Percentiles rank a stretch among this genome's conserved stretches.
Evolutionary conservation across 208 protist species (phyloP).

Genomic region (Trypanosomatidae sp.): DNA sequence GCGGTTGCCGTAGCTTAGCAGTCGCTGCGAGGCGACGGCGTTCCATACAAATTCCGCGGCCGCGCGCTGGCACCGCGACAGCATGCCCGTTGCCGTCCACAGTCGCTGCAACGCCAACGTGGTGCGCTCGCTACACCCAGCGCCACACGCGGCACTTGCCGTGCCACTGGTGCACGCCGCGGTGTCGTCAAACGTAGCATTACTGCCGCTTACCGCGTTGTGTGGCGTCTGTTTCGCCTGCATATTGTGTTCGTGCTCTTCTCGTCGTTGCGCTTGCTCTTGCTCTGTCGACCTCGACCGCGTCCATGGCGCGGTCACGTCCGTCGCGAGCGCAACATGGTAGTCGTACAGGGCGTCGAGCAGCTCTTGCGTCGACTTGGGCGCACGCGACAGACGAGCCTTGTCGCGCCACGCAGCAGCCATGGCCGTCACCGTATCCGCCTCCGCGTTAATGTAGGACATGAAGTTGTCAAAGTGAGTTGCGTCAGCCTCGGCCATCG

Average conservation of each 20-base stretch:
- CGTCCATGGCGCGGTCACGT: background rate
- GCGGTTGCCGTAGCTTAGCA: constrained; percentile 17
- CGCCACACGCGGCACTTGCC: no score
- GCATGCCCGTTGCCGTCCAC: constrained; percentile 15
- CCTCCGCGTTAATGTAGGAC: constrained; percentile 47
- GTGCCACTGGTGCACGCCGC: no score
- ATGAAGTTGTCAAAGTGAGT: constrained; percentile 46
- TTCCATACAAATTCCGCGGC: constrained; percentile 78
- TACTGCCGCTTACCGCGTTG: background rate
- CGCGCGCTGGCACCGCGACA: constrained; percentile 7
- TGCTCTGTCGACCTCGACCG: background rate
- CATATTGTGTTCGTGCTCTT: background rate
- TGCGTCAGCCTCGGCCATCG: constrained; percentile 39
- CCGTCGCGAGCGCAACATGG: constrained; percentile 2
- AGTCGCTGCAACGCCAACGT: constrained; percentile 9
- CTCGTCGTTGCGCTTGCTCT: background rate
- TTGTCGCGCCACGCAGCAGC: constrained; percentile 23
- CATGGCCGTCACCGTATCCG: constrained; percentile 19
- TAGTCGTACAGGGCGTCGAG: constrained; percentile 16
- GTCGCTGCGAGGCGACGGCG: constrained; percentile 59
- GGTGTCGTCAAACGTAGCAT: no score
- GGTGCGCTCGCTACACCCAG: no score
- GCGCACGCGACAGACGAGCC: constrained; percentile 14
- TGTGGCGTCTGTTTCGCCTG: background rate
- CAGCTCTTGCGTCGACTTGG: constrained; percentile 8